phyloP scores from a whole-genome alignment of 306 rosid species.

The Bauhinia variegata region DNA sequence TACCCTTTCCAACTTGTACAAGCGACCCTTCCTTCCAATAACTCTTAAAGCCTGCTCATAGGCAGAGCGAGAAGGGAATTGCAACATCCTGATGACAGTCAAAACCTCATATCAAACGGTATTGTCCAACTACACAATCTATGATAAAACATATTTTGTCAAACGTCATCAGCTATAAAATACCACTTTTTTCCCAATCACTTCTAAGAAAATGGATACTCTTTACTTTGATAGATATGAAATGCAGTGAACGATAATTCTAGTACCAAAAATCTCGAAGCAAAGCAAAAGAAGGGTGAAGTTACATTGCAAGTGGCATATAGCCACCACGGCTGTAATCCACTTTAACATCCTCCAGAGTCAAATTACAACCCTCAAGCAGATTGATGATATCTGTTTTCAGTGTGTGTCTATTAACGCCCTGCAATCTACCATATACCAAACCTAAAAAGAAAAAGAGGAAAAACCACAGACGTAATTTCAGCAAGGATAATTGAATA shows the following conservation, averaged over 20 bases:
- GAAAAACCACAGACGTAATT: conserved; percentile 14
- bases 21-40: conserved; percentile 46
- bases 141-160: background rate
- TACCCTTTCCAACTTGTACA: conserved; percentile 78
- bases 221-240: conserved; percentile 2
- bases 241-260: conserved; percentile 4
- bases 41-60: conserved; percentile 45
- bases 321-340: conserved; percentile 55
- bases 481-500: no score
- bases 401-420: conserved; percentile 52
- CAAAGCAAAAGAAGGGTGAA: conserved; percentile 33
- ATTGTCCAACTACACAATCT: conserved; percentile 11
- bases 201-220: background rate
- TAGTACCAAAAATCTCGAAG: conserved; percentile 15
- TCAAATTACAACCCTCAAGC: conserved; percentile 71
- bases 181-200: background rate
- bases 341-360: conserved; percentile 71
- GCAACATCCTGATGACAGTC: conserved; percentile 68
- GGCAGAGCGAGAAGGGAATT: conserved; percentile 50
- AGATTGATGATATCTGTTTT: conserved; percentile 70
- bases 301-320: conserved; percentile 57
- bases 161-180: background rate
- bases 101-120: conserved; percentile 25
- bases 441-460: conserved; percentile 46
- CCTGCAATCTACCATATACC: conserved; percentile 54